Evolutionary conservation across 2,329 filamentous ascomycete genomes (phyloP).

Genomic region (Claviceps sorghi): DNA sequence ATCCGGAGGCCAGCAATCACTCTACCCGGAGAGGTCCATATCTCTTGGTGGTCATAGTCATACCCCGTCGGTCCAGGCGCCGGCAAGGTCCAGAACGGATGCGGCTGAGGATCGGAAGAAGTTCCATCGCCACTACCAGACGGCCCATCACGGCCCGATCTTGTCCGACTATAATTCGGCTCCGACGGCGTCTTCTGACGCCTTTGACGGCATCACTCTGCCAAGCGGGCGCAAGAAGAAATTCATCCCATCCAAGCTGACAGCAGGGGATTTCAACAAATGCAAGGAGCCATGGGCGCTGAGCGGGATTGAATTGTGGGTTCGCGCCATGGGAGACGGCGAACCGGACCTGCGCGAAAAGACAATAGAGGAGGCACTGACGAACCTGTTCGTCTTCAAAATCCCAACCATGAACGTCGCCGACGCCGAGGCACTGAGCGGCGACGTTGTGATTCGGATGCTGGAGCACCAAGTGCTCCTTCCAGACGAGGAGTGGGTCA

Average conservation of each 20-base stretch:
- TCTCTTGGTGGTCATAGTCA: constrained; percentile 73
- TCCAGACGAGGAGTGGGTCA: constrained; percentile 94
- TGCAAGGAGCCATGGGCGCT: constrained; percentile 88
- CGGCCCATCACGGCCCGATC: constrained; percentile 34
- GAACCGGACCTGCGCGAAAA: constrained; percentile 77
- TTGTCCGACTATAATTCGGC: constrained; percentile 44
- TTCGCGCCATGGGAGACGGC: constrained; percentile 78
- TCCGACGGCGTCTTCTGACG: constrained; percentile 36
- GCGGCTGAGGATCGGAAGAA: constrained; percentile 57
- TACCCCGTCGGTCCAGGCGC: constrained; percentile 62
- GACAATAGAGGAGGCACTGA: constrained; percentile 72
- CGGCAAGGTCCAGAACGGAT: constrained; percentile 89
- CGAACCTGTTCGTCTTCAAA: constrained; percentile 82
- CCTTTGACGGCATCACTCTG: constrained; percentile 72
- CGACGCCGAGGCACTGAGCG: constrained; percentile 78
- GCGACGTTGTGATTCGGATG: constrained; percentile 67
- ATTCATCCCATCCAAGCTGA: constrained; percentile 76
- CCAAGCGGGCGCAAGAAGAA: constrained; percentile 66
- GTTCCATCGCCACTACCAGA: constrained; percentile 36
- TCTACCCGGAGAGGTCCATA: constrained; percentile 53
- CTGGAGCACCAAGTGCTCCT: constrained; percentile 62
- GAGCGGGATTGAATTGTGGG: constrained; percentile 74
- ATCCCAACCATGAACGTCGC: constrained; percentile 97
- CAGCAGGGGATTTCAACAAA: constrained; percentile 63
- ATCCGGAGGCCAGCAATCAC: constrained; percentile 19